phyloP scores from a whole-genome alignment of 331 rosid genomes.

The Stylosanthes scabra region DNA sequence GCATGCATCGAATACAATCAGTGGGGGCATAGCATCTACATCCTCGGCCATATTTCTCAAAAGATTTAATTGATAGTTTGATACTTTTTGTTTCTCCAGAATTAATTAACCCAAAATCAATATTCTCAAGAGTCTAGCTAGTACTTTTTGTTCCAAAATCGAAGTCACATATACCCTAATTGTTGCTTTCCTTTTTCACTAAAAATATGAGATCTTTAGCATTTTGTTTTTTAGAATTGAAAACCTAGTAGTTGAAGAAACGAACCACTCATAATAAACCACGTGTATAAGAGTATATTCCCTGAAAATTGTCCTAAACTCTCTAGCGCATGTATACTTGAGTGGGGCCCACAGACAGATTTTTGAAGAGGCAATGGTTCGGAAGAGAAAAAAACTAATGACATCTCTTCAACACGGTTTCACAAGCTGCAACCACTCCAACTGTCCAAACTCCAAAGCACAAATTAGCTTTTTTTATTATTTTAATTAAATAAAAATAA shows the following conservation, averaged over 20 bases:
- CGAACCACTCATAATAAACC: neutral
- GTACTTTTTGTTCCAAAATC: too few relatives aligned
- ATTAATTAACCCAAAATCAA: too few relatives aligned
- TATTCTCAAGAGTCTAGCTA: too few relatives aligned
- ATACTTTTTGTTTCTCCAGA: too few relatives aligned
- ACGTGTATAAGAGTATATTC: constrained; percentile 11
- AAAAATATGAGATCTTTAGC: too few relatives aligned
- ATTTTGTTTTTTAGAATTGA: too few relatives aligned
- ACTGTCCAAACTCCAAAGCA: neutral
- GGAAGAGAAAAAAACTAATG: neutral
- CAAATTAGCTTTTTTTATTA: neutral
- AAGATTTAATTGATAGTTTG: too few relatives aligned
- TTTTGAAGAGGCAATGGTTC: neutral
- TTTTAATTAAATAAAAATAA: neutral
- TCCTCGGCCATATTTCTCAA: too few relatives aligned
- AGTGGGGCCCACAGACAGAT: constrained; percentile 1
- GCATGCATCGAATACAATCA: too few relatives aligned
- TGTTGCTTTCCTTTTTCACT: too few relatives aligned
- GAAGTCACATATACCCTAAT: too few relatives aligned
- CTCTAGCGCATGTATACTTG: neutral
- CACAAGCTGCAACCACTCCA: constrained; percentile 7
- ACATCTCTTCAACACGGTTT: constrained; percentile 34
- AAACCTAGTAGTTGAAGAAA: neutral
- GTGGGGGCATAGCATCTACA: too few relatives aligned
- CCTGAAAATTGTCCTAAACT: neutral